phyloP scores from a whole-genome alignment of 345 rosid species.

The Angophora floribunda region DNA sequence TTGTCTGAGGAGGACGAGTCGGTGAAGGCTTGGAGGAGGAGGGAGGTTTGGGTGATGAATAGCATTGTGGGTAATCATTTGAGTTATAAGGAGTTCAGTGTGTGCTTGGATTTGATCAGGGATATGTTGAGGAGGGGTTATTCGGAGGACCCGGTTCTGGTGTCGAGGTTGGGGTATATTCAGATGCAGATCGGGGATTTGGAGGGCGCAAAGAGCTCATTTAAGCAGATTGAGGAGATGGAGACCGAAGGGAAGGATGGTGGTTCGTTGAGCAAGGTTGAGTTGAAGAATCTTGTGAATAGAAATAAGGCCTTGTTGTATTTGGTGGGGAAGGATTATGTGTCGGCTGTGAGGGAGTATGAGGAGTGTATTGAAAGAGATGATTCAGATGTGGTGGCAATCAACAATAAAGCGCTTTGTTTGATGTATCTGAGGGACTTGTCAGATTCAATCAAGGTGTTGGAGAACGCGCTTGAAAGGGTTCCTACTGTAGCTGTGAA shows the following conservation, averaged over 20 bases:
- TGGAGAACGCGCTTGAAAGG: constrained; percentile 84
- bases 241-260: constrained; percentile 18
- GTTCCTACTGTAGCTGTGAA: constrained; percentile 80
- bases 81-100: constrained; percentile 54
- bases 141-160: constrained; percentile 40
- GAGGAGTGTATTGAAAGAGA: constrained; percentile 92
- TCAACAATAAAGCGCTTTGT: constrained; percentile 82
- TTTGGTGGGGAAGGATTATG: constrained; percentile 88
- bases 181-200: constrained; percentile 93
- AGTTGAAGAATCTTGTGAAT: constrained; percentile 63
- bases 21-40: constrained; percentile 44
- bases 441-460: constrained; percentile 74
- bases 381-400: constrained; percentile 53
- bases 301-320: constrained; percentile 83
- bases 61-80: constrained; percentile 64
- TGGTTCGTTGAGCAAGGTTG: constrained; percentile 17
- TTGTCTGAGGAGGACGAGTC: constrained; percentile 10
- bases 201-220: constrained; percentile 62
- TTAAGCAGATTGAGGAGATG: constrained; percentile 44
- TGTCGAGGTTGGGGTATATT: constrained; percentile 77
- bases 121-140: constrained; percentile 27
- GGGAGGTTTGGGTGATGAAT: constrained; percentile 64
- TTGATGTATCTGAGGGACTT: constrained; percentile 91
- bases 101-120: constrained; percentile 58
- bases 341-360: constrained; percentile 82